phyloP scores from a whole-genome alignment of 257 asterid species.

The Petrea volubilis region DNA sequence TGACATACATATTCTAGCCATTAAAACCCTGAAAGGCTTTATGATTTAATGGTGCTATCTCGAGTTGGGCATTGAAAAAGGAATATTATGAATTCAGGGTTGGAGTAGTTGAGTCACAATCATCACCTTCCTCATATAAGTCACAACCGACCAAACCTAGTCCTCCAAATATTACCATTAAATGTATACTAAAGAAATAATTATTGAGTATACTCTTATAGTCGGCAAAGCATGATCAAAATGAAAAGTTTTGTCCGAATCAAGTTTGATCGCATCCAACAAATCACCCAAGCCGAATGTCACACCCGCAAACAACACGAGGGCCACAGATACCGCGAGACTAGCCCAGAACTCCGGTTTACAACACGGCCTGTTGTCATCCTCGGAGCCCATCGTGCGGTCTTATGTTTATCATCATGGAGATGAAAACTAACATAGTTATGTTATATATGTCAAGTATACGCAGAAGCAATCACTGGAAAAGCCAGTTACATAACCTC shows the following conservation, averaged over 20 bases:
- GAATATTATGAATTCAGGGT: neutral
- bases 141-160: slow-evolving; percentile 17
- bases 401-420: neutral
- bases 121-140: neutral
- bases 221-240: no score
- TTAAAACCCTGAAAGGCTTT: neutral
- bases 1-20: neutral
- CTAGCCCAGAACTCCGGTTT: slow-evolving; percentile 26
- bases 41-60: neutral
- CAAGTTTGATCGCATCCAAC: no score
- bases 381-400: slow-evolving; percentile 24
- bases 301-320: slow-evolving; percentile 38
- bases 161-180: neutral
- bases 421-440: neutral
- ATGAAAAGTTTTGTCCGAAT: no score
- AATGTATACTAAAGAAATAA: no score
- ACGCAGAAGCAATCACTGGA: neutral
- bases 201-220: no score
- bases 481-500: neutral
- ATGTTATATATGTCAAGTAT: no score
- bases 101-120: slow-evolving; percentile 30
- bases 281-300: slow-evolving; percentile 41
- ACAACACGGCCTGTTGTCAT: slow-evolving; percentile 28
- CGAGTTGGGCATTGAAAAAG: neutral
- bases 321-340: slow-evolving; percentile 15